phyloP scores from a whole-genome alignment of 495 filamentous ascomycete species.

The Penicillium bovifimosum region DNA sequence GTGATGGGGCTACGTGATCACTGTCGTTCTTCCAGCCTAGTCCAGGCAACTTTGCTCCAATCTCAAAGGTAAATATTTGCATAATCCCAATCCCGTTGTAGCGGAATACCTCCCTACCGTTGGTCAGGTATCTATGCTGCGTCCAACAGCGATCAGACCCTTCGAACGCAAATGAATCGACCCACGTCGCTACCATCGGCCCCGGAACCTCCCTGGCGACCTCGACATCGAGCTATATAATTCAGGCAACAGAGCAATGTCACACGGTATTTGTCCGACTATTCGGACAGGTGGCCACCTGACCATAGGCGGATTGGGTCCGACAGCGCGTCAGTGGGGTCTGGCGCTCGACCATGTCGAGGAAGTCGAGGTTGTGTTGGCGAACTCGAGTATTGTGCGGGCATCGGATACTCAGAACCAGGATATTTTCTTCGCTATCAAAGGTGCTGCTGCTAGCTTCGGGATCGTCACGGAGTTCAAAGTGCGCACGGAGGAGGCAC shows the following conservation, averaged over 20 bases:
- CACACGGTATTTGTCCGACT: constrained; percentile 60
- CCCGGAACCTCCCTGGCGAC: constrained; percentile 58
- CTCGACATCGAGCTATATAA: constrained; percentile 52
- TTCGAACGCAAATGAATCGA: constrained; percentile 36
- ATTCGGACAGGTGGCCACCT: constrained; percentile 70
- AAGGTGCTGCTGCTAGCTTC: constrained; percentile 41
- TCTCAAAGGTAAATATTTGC: no score
- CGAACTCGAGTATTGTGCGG: constrained; percentile 44
- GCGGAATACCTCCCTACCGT: no score
- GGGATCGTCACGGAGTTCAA: constrained; percentile 46
- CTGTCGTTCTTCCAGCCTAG: no score
- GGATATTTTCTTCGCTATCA: constrained; percentile 50
- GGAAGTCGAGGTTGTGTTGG: constrained; percentile 52
- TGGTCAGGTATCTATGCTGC: no score
- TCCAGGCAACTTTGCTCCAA: no score
- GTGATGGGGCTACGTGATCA: no score
- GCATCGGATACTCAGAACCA: constrained; percentile 32
- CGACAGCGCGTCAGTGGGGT: constrained; percentile 58
- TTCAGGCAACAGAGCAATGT: constrained; percentile 57
- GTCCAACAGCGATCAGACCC: no score
- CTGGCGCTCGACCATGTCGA: constrained; percentile 54
- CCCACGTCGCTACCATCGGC: constrained; percentile 58
- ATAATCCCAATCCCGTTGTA: no score
- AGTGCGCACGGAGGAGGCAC: constrained; percentile 36
- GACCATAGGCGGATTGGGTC: constrained; percentile 65